Evolutionary conservation across 805 yeast species (phyloP).

Genomic region (Ogataea dorogensis): DNA sequence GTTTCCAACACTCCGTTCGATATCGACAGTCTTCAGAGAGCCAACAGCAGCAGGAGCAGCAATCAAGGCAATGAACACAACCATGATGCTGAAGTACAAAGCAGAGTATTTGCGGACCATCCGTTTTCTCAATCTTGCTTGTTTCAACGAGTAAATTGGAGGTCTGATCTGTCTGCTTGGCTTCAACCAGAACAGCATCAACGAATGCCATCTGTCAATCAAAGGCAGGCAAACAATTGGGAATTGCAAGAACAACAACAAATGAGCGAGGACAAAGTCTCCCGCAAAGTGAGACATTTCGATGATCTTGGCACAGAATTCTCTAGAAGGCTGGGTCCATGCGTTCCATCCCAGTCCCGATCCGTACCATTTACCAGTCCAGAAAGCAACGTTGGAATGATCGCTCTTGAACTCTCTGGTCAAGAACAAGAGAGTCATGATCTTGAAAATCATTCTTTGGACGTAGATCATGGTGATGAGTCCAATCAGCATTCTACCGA

Average conservation of each 20-base stretch:
- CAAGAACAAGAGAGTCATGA: slow-evolving; percentile 71
- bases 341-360: slow-evolving; percentile 92
- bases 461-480: slow-evolving; percentile 77
- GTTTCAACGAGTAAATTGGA: slow-evolving; percentile 95
- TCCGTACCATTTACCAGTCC: slow-evolving; percentile 99
- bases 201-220: slow-evolving; percentile 96
- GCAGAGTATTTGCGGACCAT: slow-evolving; percentile 93
- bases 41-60: slow-evolving; percentile 90
- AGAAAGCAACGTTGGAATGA: slow-evolving; percentile 95
- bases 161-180: slow-evolving; percentile 97
- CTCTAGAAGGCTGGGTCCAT: slow-evolving; percentile 94
- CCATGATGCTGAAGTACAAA: slow-evolving; percentile 69
- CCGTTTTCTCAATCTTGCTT: slow-evolving; percentile 93
- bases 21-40: slow-evolving; percentile 40
- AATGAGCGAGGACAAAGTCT: slow-evolving; percentile 91
- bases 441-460: slow-evolving; percentile 84
- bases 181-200: slow-evolving; percentile 97
- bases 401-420: slow-evolving; percentile 97
- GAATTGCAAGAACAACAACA: slow-evolving; percentile 81
- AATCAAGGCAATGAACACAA: slow-evolving; percentile 70
- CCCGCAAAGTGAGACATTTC: slow-evolving; percentile 96
- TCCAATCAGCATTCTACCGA: slow-evolving; percentile 85
- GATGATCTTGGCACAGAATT: slow-evolving; percentile 87
- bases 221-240: slow-evolving; percentile 84
- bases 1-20: slow-evolving; percentile 33